phyloP scores from a whole-genome alignment of 2,329 filamentous ascomycete genomes.

The Monilinia laxa region DNA sequence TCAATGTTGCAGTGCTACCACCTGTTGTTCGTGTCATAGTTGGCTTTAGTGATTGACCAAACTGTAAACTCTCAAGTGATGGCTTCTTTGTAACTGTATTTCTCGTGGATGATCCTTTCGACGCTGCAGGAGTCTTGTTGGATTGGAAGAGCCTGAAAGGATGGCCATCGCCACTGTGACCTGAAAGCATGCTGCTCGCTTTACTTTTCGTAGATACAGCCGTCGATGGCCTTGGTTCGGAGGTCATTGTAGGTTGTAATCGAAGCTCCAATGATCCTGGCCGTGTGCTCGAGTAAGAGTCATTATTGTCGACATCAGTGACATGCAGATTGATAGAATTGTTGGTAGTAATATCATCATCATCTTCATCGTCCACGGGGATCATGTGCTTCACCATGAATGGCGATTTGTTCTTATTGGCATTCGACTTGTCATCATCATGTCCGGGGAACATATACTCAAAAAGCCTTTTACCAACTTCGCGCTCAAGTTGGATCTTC shows the following conservation, averaged over 20 bases:
- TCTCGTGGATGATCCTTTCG: slow-evolving; percentile 25
- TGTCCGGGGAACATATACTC: slow-evolving; percentile 96
- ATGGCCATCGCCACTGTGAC: slow-evolving; percentile 37
- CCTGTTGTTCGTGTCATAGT: slow-evolving; percentile 34
- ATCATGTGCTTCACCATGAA: slow-evolving; percentile 56
- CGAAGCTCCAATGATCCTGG: slow-evolving; percentile 78
- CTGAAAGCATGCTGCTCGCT: slow-evolving; percentile 34
- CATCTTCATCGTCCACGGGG: slow-evolving; percentile 41
- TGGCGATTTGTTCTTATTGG: slow-evolving; percentile 59
- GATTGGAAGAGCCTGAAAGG: slow-evolving; percentile 47
- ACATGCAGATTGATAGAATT: slow-evolving; percentile 27
- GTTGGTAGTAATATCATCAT: slow-evolving; percentile 40
- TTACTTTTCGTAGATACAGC: slow-evolving; percentile 32
- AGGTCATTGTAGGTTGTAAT: slow-evolving; percentile 76
- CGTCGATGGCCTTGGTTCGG: slow-evolving; percentile 43
- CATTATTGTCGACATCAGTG: slow-evolving; percentile 45
- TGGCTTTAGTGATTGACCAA: slow-evolving; percentile 33
- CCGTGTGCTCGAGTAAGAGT: slow-evolving; percentile 57
- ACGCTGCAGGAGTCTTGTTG: slow-evolving; percentile 35
- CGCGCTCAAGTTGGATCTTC: slow-evolving; percentile 88
- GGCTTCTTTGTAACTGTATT: slow-evolving; percentile 37
- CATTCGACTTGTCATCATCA: slow-evolving; percentile 43
- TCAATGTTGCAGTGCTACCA: slow-evolving; percentile 31
- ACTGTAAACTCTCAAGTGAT: slow-evolving; percentile 39
- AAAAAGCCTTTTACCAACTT: slow-evolving; percentile 89